phyloP scores from a whole-genome alignment of 2,329 filamentous ascomycete genomes.

The Aureobasidium sp. region DNA sequence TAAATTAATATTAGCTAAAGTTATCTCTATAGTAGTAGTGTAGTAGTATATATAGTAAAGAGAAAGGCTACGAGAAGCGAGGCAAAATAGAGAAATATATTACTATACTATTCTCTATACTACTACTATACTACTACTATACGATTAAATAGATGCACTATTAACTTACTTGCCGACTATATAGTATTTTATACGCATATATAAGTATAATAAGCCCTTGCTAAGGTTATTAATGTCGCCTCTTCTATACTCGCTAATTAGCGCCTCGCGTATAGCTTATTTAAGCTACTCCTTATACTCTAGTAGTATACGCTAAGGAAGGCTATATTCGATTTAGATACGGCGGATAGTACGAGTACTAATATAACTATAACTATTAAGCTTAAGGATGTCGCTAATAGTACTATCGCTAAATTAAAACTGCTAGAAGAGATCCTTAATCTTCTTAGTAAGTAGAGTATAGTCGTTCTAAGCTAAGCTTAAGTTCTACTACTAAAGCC shows the following conservation, averaged over 20 bases:
- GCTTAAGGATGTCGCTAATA: neutral
- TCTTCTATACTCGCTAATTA: neutral
- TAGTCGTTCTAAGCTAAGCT: neutral
- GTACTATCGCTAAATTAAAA: neutral
- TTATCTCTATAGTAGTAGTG: neutral
- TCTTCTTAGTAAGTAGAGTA: neutral
- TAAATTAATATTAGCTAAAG: neutral
- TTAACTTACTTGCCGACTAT: neutral
- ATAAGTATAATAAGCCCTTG: neutral
- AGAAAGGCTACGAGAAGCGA: neutral
- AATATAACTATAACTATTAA: neutral
- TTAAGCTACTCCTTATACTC: neutral
- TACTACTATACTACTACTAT: neutral
- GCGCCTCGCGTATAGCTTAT: neutral
- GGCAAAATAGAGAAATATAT: no score
- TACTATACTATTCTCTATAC: neutral
- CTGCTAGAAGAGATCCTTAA: neutral
- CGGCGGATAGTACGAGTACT: neutral
- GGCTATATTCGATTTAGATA: neutral
- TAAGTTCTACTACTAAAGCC: neutral
- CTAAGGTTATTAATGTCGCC: neutral
- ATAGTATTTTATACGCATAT: neutral
- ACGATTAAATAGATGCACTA: no score
- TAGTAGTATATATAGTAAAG: neutral
- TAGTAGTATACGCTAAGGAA: neutral